Conservation (phyloP, 495 filamentous ascomycete species). For the Penicillium turbatum region DNA sequence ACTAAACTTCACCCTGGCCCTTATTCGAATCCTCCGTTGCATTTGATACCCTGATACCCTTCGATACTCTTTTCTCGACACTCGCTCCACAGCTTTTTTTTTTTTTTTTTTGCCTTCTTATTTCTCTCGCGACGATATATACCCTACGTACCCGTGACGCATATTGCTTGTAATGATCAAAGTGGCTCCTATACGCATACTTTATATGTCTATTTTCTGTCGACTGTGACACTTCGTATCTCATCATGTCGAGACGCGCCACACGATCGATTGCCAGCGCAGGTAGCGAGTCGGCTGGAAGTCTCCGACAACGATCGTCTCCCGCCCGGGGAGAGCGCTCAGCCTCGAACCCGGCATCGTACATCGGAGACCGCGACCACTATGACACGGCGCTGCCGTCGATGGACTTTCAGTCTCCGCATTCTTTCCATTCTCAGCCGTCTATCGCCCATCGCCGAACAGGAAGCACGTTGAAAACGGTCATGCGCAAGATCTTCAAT, state of each 20-base stretch:
- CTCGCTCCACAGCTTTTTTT: conserved; percentile 1
- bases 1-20: conserved; percentile 15
- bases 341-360: conserved; percentile 17
- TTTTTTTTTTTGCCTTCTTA: background rate
- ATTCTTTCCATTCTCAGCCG: conserved; percentile 6
- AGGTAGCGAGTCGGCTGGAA: conserved; percentile 19
- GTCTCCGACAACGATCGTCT: conserved; percentile 13
- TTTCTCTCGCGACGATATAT: conserved; percentile 15
- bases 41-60: conserved; percentile 10
- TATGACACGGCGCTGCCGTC: conserved; percentile 27
- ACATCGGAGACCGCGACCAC: conserved; percentile 22
- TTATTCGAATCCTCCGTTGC: conserved; percentile 16
- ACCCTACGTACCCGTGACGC: conserved; percentile 19
- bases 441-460: conserved; percentile 35
- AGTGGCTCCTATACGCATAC: background rate
- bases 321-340: conserved; percentile 17
- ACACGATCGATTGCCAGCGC: conserved; percentile 21
- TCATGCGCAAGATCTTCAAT: conserved; percentile 48
- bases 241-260: conserved; percentile 16
- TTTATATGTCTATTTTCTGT: background rate
- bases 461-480: conserved; percentile 43
- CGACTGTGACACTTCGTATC: background rate
- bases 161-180: conserved; percentile 22
- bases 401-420: conserved; percentile 22
- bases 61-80: conserved; percentile 15